Base-by-base conservation (phyloP, 768 basidiomycete genomes). In the Boletus pseudopeckii region DNA sequence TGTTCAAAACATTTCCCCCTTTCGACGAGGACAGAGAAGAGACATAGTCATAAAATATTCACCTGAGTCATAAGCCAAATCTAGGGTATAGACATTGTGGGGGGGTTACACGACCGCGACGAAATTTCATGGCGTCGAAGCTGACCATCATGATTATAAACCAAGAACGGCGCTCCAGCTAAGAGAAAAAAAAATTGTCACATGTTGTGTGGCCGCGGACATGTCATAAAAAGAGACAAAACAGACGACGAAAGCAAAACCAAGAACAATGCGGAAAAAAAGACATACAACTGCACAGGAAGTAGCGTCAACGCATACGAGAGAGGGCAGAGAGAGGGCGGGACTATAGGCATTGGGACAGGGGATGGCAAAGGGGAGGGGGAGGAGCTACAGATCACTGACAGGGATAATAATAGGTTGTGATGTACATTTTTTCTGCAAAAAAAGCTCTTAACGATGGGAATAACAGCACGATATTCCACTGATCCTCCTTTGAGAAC, bases 391-490 rank as follows among this genome's bases (percentile, higher is more conserved):
- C 68, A 69, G 54, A 47, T 61, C 56, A 49, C 57, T 55, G 67
- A 64, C 53, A 46, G 42, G 58, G 70, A 71, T 71, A 70, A 71
- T 70, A 50, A 71, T 68, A 71, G 54, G 54, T 30, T 43, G 57
- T 65, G 65, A 54, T 64, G 67, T 70, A 70, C 68, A 70, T 50
- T 69, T 67, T 37, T 60, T 65, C 64, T 67, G 70, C 56, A 53
- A 56, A 57, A 24, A 49, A 47, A 52, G 42, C 41, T 57, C 54
- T 57, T 59, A 32, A 54, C 48, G 38, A 48, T 46, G 55, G 48
- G 49, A 61, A 59, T 55, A 53, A 45, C 49, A 38, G 49, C 5
- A 49, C 28, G 50, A 52, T 52, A 58, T 53, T 53, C 58, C 59
- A 46, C 38, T 20, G 50, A 50, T 56, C 50, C 43, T 47, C 41